Conservation (phyloP, 169 alveolate genomes). For the Plasmodium inui region DNA sequence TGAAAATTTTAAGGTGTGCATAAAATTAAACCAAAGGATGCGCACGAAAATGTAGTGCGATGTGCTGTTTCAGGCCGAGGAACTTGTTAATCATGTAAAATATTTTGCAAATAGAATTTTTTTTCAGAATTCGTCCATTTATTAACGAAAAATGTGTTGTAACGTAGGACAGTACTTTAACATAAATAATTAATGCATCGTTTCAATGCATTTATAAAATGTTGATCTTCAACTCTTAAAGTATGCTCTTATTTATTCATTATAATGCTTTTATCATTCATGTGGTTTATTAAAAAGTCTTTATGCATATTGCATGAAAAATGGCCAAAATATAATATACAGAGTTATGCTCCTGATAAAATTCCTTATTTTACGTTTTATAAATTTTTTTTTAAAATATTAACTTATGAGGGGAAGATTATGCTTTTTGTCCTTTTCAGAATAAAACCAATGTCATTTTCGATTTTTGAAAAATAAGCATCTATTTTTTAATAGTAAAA, state of each 20-base stretch:
- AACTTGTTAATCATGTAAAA: slow-evolving; percentile 13
- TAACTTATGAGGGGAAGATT: not conserved
- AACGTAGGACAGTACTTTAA: not conserved
- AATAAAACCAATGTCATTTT: not conserved
- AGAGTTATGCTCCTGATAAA: not conserved
- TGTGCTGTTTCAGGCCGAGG: not conserved
- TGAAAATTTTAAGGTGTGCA: not conserved
- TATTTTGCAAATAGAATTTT: not conserved
- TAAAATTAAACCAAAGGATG: not conserved
- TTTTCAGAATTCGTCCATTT: not conserved
- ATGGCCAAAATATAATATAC: not conserved
- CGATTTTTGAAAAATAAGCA: not conserved
- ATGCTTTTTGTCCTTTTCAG: not conserved
- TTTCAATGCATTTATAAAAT: not conserved
- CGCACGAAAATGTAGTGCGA: not conserved
- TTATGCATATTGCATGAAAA: not conserved
- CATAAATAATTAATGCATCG: not conserved
- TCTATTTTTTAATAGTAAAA: not conserved
- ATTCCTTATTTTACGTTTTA: not conserved
- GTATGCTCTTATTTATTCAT: slow-evolving; percentile 1
- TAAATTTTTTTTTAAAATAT: not conserved
- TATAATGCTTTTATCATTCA: not conserved
- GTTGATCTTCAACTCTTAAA: not conserved
- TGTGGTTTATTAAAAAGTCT: not conserved
- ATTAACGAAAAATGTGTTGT: slow-evolving; percentile 2